Evolutionary conservation across 148 eudicot species (phyloP).

Genomic region (Rhododendron griersonianum): DNA sequence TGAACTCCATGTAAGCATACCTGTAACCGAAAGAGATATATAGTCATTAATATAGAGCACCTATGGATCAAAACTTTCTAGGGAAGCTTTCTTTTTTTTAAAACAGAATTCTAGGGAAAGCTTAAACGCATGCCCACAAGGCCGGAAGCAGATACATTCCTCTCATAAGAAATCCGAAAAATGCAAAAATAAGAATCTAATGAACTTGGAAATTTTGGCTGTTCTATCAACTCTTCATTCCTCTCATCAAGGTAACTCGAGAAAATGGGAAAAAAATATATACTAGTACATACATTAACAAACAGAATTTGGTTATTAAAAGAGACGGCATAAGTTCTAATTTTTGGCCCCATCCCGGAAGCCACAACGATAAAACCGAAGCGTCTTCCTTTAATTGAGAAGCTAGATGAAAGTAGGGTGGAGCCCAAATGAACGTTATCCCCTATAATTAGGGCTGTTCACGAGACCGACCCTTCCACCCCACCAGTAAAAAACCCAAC

Average conservation of each 20-base stretch:
- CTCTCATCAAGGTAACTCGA: too few species aligned
- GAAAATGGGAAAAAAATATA: too few species aligned
- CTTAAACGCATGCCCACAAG: background rate
- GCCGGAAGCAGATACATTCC: background rate
- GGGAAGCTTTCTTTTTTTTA: background rate
- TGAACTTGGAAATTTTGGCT: too few species aligned
- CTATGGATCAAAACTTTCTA: background rate
- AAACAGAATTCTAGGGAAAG: too few species aligned
- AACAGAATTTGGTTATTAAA: too few species aligned
- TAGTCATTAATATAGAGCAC: background rate
- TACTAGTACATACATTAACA: too few species aligned
- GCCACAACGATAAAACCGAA: background rate
- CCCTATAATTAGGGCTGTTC: too few species aligned
- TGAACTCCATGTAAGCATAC: constrained; percentile 59
- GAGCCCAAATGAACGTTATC: background rate
- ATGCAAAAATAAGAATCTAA: too few species aligned
- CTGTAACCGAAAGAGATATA: constrained; percentile 27
- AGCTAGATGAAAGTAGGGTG: background rate
- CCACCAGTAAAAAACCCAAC: too few species aligned
- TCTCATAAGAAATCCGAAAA: too few species aligned
- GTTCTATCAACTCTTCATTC: too few species aligned
- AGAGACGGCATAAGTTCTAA: background rate
- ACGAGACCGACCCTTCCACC: too few species aligned
- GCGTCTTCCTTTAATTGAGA: background rate
- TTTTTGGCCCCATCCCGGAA: background rate